Evolutionary conservation across 2,329 filamentous ascomycete species (phyloP), one percentile per base, ranked within the genome.

Genomic region (Rutstroemia sydowiana): DNA sequence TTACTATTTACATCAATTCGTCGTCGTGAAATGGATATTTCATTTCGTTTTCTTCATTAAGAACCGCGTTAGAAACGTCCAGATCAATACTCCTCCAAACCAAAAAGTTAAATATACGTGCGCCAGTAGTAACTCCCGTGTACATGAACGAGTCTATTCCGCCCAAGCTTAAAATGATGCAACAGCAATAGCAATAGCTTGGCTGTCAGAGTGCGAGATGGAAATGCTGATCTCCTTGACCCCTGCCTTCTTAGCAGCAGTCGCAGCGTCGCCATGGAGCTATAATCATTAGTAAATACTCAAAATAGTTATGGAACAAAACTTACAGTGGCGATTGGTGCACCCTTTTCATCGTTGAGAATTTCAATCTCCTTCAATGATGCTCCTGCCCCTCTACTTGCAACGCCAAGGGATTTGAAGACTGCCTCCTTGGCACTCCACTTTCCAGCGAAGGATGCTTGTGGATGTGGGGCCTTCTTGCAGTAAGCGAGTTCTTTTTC

Each of bases 391-490:
- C 93, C 93, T 71, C 87, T 84, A 70, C 91, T 86, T 61, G 79
- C 73, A 11, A 97, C 91, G 60, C 91, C 90, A 13, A 98, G 77
- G 34, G 88, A 90, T 81, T 98, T 98, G 79, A 98, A 98, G 1
- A 98, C 91, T 26, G 93, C 93, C 73, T 98, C 93, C 75, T 98
- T 98, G 32, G 93, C 93, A 64, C 86, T 92, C 93, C 93, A 98
- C 61, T 90, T 84, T 45, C 93, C 93, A 5, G 92, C 89, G 71
- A 96, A 98, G 47, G 89, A 95, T 59, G 91, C 88, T 66, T 89
- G 88, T 1, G 90, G 87, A 66, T 80, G 85, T 5, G 89, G 74
- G 14, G 88, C 85, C 65, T 85, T 82, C 58, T 78, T 77, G 75
- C 95, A 98, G 75, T 98, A 97, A 28, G 79, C 77, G 62, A 91